phyloP scores from a whole-genome alignment of 2,329 filamentous ascomycete genomes.

The Scedosporium boydii region DNA sequence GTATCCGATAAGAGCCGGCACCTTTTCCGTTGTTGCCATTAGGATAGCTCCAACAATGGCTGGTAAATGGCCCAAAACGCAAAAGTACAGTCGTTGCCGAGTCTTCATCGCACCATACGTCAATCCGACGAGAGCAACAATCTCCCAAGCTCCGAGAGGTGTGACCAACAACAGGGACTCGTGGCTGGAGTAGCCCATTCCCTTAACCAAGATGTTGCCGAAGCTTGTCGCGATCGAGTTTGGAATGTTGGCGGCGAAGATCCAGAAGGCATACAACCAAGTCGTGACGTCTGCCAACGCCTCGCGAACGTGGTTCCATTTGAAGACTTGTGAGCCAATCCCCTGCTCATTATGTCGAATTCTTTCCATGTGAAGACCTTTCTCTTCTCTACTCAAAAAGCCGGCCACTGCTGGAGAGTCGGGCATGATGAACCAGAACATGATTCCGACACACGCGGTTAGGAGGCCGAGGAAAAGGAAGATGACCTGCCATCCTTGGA shows the following conservation, averaged over 20 bases:
- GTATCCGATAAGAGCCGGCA: too few relatives aligned
- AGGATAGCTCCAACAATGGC: too few relatives aligned
- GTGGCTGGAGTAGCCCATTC: conserved; percentile 55
- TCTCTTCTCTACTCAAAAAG: conserved; percentile 58
- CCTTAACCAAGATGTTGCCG: conserved; percentile 63
- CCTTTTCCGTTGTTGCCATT: too few relatives aligned
- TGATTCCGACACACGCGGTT: conserved; percentile 14
- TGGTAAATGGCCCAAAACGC: too few relatives aligned
- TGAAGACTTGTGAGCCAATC: conserved; percentile 44
- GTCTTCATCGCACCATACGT: conserved; percentile 60
- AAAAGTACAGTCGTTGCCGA: conserved; percentile 54
- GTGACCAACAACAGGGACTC: conserved; percentile 67
- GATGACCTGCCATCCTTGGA: conserved; percentile 56
- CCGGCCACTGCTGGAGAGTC: conserved; percentile 64
- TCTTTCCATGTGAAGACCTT: conserved; percentile 52
- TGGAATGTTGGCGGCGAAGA: conserved; percentile 63
- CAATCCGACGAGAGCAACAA: conserved; percentile 56
- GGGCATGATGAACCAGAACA: conserved; percentile 49
- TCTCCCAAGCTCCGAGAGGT: conserved; percentile 66
- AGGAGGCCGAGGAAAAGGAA: conserved; percentile 57
- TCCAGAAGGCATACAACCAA: conserved; percentile 55
- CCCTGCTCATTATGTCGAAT: conserved; percentile 52
- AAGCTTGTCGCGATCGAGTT: conserved; percentile 66
- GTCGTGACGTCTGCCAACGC: conserved; percentile 56
- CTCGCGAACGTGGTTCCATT: conserved; percentile 35